These are phyloP conservation scores for Solanum corneliomulleri DNA, from an alignment of 257 asterid genomes.

Conservation along the genomic window DNA sequence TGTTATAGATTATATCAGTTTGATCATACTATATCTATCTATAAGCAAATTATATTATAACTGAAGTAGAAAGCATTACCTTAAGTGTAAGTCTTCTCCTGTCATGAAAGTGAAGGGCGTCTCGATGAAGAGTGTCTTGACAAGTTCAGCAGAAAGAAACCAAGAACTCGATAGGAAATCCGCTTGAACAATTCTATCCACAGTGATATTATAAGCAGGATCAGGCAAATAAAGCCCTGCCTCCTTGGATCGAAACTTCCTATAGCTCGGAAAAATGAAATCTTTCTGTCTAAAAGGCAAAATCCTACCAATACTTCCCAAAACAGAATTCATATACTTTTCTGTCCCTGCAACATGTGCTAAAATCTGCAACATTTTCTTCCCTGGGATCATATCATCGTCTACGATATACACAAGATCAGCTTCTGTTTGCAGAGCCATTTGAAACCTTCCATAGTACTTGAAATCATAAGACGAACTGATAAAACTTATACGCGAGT, in stretches of 20 bases:
- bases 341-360: slow-evolving; percentile 86
- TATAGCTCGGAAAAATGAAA: slow-evolving; percentile 72
- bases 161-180: slow-evolving; percentile 93
- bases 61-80: slow-evolving; percentile 26
- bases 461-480: slow-evolving; percentile 80
- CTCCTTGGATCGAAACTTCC: slow-evolving; percentile 81
- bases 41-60: not conserved
- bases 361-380: slow-evolving; percentile 63
- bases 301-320: slow-evolving; percentile 91
- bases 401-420: slow-evolving; percentile 78
- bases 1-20: not conserved
- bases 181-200: slow-evolving; percentile 72
- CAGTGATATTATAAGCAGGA: slow-evolving; percentile 80
- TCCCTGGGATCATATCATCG: slow-evolving; percentile 94
- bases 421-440: slow-evolving; percentile 83
- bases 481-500: slow-evolving; percentile 62
- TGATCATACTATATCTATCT: not conserved
- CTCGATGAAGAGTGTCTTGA: slow-evolving; percentile 77
- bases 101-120: slow-evolving; percentile 83
- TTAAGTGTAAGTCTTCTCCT: slow-evolving; percentile 89
- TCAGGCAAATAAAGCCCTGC: slow-evolving; percentile 95
- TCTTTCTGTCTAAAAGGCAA: slow-evolving; percentile 81
- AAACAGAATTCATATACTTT: slow-evolving; percentile 69
- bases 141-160: slow-evolving; percentile 83
- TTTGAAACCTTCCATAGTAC: slow-evolving; percentile 87